Evolutionary conservation across 768 basidiomycete genomes (phyloP).

Genomic region (Cystofilobasidium ferigula): DNA sequence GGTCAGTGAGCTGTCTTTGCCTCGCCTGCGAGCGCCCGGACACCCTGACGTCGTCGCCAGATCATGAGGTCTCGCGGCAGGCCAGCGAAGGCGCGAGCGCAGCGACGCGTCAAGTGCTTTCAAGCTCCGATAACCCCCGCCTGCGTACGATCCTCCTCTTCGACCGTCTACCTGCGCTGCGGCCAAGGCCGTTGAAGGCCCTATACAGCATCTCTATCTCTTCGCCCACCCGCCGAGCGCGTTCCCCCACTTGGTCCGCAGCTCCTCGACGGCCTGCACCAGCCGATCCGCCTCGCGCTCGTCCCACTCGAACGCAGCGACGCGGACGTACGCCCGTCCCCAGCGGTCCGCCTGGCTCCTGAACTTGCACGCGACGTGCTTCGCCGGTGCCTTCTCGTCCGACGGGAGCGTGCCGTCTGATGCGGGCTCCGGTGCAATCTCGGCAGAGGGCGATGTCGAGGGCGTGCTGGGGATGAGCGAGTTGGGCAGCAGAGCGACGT

Average conservation of each 20-base stretch:
- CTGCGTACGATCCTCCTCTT: too few relatives aligned
- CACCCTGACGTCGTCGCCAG: too few relatives aligned
- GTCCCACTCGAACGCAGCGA: conserved; percentile 30
- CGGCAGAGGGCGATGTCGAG: neutral
- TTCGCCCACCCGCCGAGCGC: conserved; percentile 14
- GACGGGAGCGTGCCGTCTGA: neutral
- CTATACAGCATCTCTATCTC: too few relatives aligned
- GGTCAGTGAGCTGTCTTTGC: too few relatives aligned
- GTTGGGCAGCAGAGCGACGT: conserved; percentile 55
- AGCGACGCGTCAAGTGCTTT: too few relatives aligned
- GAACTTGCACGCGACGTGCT: conserved; percentile 18
- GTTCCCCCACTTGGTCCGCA: conserved; percentile 22
- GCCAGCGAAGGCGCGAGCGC: too few relatives aligned
- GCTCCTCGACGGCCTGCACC: conserved; percentile 25
- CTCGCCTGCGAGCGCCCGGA: too few relatives aligned
- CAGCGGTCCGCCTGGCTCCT: conserved; percentile 23
- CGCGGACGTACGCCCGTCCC: conserved; percentile 18
- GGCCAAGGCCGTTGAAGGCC: too few relatives aligned
- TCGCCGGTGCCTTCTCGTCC: neutral
- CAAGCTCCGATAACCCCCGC: too few relatives aligned
- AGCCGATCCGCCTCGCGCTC: conserved; percentile 34
- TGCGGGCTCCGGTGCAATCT: neutral
- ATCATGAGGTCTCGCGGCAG: too few relatives aligned
- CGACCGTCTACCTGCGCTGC: too few relatives aligned
- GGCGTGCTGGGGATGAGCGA: conserved; percentile 38